Evolutionary conservation across 495 filamentous ascomycete genomes (phyloP).

Genomic region (Aspergillus cavernicola): DNA sequence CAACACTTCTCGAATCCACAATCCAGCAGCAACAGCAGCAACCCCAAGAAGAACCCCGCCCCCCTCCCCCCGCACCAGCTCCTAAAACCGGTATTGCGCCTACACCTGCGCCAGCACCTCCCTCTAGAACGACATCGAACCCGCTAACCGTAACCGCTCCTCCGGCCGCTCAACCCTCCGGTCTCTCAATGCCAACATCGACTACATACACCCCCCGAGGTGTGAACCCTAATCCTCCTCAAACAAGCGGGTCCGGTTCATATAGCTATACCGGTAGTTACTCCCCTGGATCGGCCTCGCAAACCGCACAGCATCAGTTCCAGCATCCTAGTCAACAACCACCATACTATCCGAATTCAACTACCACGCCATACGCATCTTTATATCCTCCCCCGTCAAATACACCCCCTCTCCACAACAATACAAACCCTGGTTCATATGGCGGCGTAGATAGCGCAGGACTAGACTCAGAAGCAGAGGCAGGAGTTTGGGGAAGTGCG

Average conservation of each 20-base stretch:
- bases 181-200: conserved; percentile 7
- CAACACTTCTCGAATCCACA: background rate
- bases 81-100: conserved; percentile 19
- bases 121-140: background rate
- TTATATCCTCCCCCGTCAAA: conserved; percentile 48
- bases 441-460: conserved; percentile 21
- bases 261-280: conserved; percentile 15
- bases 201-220: conserved; percentile 1
- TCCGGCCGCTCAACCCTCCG: background rate
- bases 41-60: conserved; percentile 6
- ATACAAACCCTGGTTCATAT: conserved; percentile 10
- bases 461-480: background rate
- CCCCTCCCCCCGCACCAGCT: conserved; percentile 16
- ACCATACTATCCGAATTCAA: conserved; percentile 40
- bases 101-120: conserved; percentile 19
- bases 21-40: background rate
- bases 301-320: conserved; percentile 26
- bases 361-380: conserved; percentile 43
- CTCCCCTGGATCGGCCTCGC: conserved; percentile 24
- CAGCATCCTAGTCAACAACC: conserved; percentile 12
- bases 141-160: background rate
- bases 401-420: conserved; percentile 23
- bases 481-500: conserved; percentile 49
- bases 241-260: background rate
- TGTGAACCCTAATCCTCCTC: conserved; percentile 5